Evolutionary conservation across 345 rosid genomes (phyloP), one percentile per base, ranked within the genome.

Genomic region (Syzygium aqueum): DNA sequence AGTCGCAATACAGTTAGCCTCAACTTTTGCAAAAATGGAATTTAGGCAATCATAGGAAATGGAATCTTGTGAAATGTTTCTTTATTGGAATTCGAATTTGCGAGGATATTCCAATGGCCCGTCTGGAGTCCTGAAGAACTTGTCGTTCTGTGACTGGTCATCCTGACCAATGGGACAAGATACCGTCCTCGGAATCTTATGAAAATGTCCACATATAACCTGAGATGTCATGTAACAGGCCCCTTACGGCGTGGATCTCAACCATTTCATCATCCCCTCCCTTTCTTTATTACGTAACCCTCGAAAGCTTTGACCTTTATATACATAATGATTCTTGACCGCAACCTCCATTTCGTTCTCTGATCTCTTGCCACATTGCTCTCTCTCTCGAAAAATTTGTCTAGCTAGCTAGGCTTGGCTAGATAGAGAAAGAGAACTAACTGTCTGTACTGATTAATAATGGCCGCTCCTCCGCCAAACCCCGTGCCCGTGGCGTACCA

Each of bases 401-500:
- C 46, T 43, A 43, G 46, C 46, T 43, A 43, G 61, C 61, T 56
- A 23, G 61, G 51, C 51, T 50, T 8, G 11, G 51, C 51, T 50
- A 50, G 51, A 50, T 8, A 50, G 65, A 57, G 65, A 28, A 22
- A 85, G 13, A n/a, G 43, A 84, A 33, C 46, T 43, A 15, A 49
- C 63, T 15, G 14, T 49, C 2, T 33, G 13, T 19, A 73, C 49
- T 19, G 49, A 73, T 21, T 73, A 19, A 37, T 2, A 43, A 87
- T 87, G 88, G 80, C 88, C 27, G 88, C 85, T 85, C 84, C 78
- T 2, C 19, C 89, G 51, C 89, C 89, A 6, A 12, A 87, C 25
- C 87, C 82, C 7, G 59, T 82, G 33, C 87, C 89, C 8, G 23
- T 61, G 57, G 89, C 87, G 9, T 88, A 88, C 87, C 89, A 59